A percentile compares a stretch with the other conserved stretches of the same genome.
phyloP scores from a whole-genome alignment of 805 yeast species.

The Ogataea glucozyma region DNA sequence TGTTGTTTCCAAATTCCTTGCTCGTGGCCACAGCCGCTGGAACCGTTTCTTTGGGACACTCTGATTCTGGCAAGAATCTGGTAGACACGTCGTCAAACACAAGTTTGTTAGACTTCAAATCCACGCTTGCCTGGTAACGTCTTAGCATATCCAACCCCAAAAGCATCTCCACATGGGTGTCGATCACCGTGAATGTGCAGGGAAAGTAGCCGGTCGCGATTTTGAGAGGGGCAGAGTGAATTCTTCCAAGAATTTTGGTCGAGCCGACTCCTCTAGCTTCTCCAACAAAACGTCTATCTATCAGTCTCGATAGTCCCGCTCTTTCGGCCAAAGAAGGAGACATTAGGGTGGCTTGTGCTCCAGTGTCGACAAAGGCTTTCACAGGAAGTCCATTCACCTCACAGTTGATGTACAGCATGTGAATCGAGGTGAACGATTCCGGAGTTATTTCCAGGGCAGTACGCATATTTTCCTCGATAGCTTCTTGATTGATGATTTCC shows the following conservation, averaged over 20 bases:
- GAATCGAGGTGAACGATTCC: constrained; percentile 80
- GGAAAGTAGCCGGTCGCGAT: constrained; percentile 67
- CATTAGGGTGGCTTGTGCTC: constrained; percentile 89
- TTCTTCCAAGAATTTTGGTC: constrained; percentile 73
- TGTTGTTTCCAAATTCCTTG: constrained; percentile 40
- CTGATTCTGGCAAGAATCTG: constrained; percentile 70
- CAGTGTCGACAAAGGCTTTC: constrained; percentile 94
- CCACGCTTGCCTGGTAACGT: constrained; percentile 82
- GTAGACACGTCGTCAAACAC: constrained; percentile 74
- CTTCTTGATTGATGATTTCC: constrained; percentile 68
- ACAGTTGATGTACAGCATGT: constrained; percentile 79
- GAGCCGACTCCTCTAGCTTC: constrained; percentile 91
- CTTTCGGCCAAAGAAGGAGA: constrained; percentile 74
- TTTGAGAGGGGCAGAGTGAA: constrained; percentile 85
- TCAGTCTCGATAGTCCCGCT: constrained; percentile 66
- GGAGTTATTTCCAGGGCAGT: constrained; percentile 87
- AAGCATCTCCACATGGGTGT: constrained; percentile 69
- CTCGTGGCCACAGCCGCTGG: constrained; percentile 11
- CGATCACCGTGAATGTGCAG: constrained; percentile 70
- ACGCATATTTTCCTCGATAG: constrained; percentile 75
- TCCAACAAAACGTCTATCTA: constrained; percentile 80
- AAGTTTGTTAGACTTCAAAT: constrained; percentile 64
- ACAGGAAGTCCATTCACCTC: constrained; percentile 78
- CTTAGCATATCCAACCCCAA: constrained; percentile 91
- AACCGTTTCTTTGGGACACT: constrained; percentile 49